phyloP scores from a whole-genome alignment of 768 basidiomycete species.

The Amanita rubescens region DNA sequence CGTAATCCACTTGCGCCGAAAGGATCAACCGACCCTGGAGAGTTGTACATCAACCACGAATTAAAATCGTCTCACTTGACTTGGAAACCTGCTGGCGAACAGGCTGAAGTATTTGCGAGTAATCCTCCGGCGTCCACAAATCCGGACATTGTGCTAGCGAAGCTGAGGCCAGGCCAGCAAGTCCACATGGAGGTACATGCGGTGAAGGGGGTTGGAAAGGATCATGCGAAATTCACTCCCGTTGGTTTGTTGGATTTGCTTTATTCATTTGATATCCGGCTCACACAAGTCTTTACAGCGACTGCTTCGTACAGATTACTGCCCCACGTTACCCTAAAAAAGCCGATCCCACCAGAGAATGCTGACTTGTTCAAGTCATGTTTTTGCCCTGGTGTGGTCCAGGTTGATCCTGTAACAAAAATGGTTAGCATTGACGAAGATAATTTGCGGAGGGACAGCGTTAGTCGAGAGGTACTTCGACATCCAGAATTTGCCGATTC shows the following conservation, averaged over 20 bases:
- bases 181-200: slow-evolving; percentile 85
- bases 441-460: slow-evolving; percentile 74
- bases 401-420: slow-evolving; percentile 49
- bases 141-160: slow-evolving; percentile 80
- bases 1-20: slow-evolving; percentile 49
- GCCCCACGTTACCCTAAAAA: slow-evolving; percentile 70
- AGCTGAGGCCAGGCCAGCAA: slow-evolving; percentile 86
- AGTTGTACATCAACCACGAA: slow-evolving; percentile 68
- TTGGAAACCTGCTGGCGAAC: slow-evolving; percentile 83
- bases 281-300: slow-evolving; percentile 37
- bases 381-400: slow-evolving; percentile 80
- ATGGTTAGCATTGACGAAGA: slow-evolving; percentile 54
- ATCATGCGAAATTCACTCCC: slow-evolving; percentile 95
- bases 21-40: slow-evolving; percentile 45
- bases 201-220: slow-evolving; percentile 86
- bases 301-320: slow-evolving; percentile 94
- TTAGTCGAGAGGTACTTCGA: slow-evolving; percentile 87
- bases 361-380: slow-evolving; percentile 80
- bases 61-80: slow-evolving; percentile 57
- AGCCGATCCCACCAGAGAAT: slow-evolving; percentile 70
- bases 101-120: slow-evolving; percentile 48
- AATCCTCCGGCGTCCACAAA: slow-evolving; percentile 61
- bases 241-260: slow-evolving; percentile 53
- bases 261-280: background rate
- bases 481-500: slow-evolving; percentile 84